Evolutionary conservation across 2,329 filamentous ascomycete genomes (phyloP).

Genomic region (Xylariales sp.): DNA sequence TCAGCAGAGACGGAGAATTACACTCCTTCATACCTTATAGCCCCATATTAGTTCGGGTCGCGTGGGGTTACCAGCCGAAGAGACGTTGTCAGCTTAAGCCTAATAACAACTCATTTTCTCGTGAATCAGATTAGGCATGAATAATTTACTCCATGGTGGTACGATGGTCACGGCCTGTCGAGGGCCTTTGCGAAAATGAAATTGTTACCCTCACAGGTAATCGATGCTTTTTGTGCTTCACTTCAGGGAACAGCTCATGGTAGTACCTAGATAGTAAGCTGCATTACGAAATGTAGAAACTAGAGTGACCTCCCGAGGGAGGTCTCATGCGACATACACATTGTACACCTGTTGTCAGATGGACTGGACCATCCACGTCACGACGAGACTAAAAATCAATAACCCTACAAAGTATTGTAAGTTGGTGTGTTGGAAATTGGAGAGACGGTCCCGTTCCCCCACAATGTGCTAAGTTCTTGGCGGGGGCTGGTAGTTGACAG

Average conservation of each 20-base stretch:
- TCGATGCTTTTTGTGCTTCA: neutral
- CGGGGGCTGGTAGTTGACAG: neutral
- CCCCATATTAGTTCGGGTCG: constrained; percentile 21
- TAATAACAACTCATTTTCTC: constrained; percentile 15
- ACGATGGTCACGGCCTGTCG: constrained; percentile 6
- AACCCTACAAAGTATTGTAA: neutral
- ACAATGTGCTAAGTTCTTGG: constrained; percentile 18
- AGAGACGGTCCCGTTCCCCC: constrained; percentile 24
- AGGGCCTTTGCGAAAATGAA: constrained; percentile 6
- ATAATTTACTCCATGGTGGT: constrained; percentile 3
- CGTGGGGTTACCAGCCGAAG: constrained; percentile 16
- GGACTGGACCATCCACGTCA: constrained; percentile 29
- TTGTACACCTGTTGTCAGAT: constrained; percentile 19
- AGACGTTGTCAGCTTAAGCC: constrained; percentile 26
- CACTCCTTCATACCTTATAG: constrained; percentile 3
- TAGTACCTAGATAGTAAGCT: neutral
- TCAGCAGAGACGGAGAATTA: constrained; percentile 14
- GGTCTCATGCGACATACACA: constrained; percentile 23
- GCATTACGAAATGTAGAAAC: neutral
- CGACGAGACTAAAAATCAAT: constrained; percentile 1
- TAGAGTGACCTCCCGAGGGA: constrained; percentile 6
- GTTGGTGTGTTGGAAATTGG: constrained; percentile 27
- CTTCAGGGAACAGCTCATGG: neutral
- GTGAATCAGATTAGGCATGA: constrained; percentile 15
- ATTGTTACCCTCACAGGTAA: neutral